phyloP scores from a whole-genome alignment of 2,329 filamentous ascomycete genomes.

The Sporothrix pseudoabietina region DNA sequence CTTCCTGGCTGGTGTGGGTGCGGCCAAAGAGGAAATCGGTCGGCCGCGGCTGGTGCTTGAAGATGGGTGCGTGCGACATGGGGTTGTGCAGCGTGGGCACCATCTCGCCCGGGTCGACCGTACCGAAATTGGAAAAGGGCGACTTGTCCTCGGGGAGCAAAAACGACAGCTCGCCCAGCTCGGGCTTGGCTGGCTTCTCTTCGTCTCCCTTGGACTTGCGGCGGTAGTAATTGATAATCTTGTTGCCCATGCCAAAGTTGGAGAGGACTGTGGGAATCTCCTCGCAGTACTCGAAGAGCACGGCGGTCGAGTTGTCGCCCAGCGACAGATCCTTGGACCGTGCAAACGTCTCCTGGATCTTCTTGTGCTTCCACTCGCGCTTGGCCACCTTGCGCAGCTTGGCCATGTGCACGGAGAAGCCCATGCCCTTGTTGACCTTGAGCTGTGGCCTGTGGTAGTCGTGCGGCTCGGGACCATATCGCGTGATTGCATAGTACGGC shows the following conservation, averaged over 20 bases:
- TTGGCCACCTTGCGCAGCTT: conserved; percentile 70
- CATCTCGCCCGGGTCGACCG: conserved; percentile 86
- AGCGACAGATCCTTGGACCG: conserved; percentile 81
- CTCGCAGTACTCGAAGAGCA: conserved; percentile 94
- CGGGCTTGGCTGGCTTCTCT: conserved; percentile 71
- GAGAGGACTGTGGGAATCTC: conserved; percentile 89
- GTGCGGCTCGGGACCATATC: conserved; percentile 68
- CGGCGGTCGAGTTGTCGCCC: conserved; percentile 82
- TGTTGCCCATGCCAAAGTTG: conserved; percentile 96
- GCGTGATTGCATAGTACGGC: conserved; percentile 91
- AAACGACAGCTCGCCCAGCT: conserved; percentile 86
- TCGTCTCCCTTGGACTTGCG: conserved; percentile 79
- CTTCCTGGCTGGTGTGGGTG: conserved; percentile 75
- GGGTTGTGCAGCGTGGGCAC: conserved; percentile 90
- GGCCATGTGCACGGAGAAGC: conserved; percentile 70
- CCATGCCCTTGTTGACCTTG: conserved; percentile 67
- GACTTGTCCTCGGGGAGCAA: conserved; percentile 92
- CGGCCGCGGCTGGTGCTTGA: conserved; percentile 75
- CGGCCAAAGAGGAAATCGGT: conserved; percentile 88
- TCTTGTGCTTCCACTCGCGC: conserved; percentile 80
- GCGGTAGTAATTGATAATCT: conserved; percentile 95
- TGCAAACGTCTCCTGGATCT: conserved; percentile 75
- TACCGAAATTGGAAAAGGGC: conserved; percentile 92
- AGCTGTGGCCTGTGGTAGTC: conserved; percentile 84
- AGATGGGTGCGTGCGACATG: conserved; percentile 93